Evolutionary conservation across 2,329 filamentous ascomycete genomes (phyloP), one percentile per base, ranked within the genome.

Genomic region (Fusarium xyrophilum): DNA sequence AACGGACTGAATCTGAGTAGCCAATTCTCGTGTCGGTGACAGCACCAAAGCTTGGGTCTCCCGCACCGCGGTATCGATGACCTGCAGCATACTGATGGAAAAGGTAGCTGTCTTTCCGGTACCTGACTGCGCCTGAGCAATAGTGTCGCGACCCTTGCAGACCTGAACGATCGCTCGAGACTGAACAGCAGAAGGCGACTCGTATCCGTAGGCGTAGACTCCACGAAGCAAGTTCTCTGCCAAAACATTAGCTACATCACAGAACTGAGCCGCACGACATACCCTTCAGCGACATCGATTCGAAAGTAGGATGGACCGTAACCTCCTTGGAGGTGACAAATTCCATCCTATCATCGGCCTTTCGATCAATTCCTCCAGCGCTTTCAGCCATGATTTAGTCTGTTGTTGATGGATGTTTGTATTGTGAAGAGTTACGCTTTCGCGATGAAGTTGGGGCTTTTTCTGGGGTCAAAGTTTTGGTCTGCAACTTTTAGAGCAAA

Each of bases 291-390:
- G 96, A 94, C 95, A 98, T 97, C 65, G 93, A 91, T 84, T 96
- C 92, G 78, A 97, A 96, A 56, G 94, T 97, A 46, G 94, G 93
- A 75, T 95, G 93, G 61, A 96, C 96, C 4, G 92, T 96, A 65
- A 98, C 95, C 86, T 98, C 96, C 83, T 97, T 97, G 69, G 95
- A 97, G 79, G 96, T 99, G 71, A 91, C 91, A 81, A 99, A 98
- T 84, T 98, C 95, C 90, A 98, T 97, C 81, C 93, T 90, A 85
- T 97, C 94, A 80, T 98, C 96, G 70, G 90, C 89, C 83, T 94
- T 94, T 82, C 93, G 91, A 82, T 99, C 95, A 78, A 98, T 89
- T 68, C 86, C 86, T 71, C 82, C 83, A 63, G 78, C 91, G 72
- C 87, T 89, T 81, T 98, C 95, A 69, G 94, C 93, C 96, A 98